Base-by-base conservation (phyloP, 2,329 filamentous ascomycete species). In the Colletotrichum noveboracense region DNA sequence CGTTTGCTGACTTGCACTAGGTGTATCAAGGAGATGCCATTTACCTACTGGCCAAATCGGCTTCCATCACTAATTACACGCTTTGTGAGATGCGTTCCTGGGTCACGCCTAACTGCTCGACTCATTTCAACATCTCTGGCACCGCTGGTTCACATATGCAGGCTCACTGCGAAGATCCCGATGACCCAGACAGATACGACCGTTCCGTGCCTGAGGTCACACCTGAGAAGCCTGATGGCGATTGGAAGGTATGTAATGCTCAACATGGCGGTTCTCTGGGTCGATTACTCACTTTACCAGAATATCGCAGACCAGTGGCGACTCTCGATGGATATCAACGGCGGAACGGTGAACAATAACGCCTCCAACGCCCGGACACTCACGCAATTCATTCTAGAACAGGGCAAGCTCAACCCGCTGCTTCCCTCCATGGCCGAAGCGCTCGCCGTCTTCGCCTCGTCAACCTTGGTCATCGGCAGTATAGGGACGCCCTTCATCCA, bases 351-450 rank as follows among this genome's bases (percentile, higher is more conserved):
- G 8, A 89, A 91, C 76, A 87, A 85, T 56, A 90, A 92, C 71
- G 90, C 92, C 0, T 90, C 89, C 52, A 93, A 91, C 77, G 87
- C 89, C 18, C 89, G 91, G 1, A 86, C 93, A 16, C 82, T 92
- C 10, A 90, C 90, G 30, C 88, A 93, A 76, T 83, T 91, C 14
- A 87, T 91, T 7, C 87, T 90, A 0, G 66, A 70, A 0, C 34
- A 81, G 6, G 82, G 84, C 0, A 67, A 73, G 0, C 86, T 95
- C 1, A 85, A 89, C 38, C 82, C 86, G 1, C 80, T 83, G 0
- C 82, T 93, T 0, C 95, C 95, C 0, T 94, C 92, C 4, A 87
- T 94, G n/a, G 92, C 91, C 0, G 95, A 97, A 83, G 93, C 93
- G 0, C 82, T 97, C 0, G 93, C 94, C 0, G 93, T 95, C 0